These are phyloP conservation scores for Tubosaeta sp. DNA, from an alignment of 768 basidiomycete genomes.

Conservation along the genomic window DNA sequence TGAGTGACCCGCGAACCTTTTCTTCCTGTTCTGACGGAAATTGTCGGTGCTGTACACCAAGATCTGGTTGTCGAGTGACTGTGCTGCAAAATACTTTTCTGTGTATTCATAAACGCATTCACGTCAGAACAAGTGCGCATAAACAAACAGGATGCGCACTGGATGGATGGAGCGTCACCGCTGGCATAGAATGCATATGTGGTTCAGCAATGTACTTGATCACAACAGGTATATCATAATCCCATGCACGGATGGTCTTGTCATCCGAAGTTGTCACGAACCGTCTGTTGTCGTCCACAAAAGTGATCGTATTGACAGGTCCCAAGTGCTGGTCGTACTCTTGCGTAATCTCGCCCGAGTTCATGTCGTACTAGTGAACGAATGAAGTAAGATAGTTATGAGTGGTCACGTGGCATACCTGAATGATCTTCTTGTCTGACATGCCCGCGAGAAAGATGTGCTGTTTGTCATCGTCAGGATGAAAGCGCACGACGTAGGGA, in stretches of 20 bases:
- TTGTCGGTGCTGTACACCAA: conserved; percentile 96
- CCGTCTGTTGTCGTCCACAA: conserved; percentile 95
- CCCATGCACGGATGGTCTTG: conserved; percentile 99
- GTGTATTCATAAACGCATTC: conserved; percentile 27
- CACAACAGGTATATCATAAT: conserved; percentile 98
- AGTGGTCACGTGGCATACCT: conserved; percentile 47
- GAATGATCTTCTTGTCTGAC: conserved; percentile 99
- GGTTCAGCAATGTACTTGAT: conserved; percentile 99
- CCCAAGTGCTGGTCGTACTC: conserved; percentile 99
- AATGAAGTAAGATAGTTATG: neutral
- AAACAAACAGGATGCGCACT: conserved; percentile 51
- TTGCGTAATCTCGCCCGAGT: conserved; percentile 91
- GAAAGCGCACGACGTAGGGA: conserved; percentile 91
- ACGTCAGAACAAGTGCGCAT: neutral
- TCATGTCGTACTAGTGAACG: conserved; percentile 79
- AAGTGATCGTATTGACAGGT: conserved; percentile 97
- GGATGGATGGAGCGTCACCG: conserved; percentile 92
- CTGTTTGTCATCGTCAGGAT: conserved; percentile 95
- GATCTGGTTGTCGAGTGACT: conserved; percentile 98
- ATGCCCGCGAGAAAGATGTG: conserved; percentile 96
- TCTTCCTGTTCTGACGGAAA: conserved; percentile 98
- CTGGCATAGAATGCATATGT: conserved; percentile 99
- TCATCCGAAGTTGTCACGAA: conserved; percentile 99
- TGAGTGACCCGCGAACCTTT: conserved; percentile 95
- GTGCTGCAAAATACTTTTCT: conserved; percentile 96